A percentile compares a stretch with the other conserved stretches of the same genome.
phyloP scores from a whole-genome alignment of 2,329 filamentous ascomycete species.

The Calonectria ilicicola region DNA sequence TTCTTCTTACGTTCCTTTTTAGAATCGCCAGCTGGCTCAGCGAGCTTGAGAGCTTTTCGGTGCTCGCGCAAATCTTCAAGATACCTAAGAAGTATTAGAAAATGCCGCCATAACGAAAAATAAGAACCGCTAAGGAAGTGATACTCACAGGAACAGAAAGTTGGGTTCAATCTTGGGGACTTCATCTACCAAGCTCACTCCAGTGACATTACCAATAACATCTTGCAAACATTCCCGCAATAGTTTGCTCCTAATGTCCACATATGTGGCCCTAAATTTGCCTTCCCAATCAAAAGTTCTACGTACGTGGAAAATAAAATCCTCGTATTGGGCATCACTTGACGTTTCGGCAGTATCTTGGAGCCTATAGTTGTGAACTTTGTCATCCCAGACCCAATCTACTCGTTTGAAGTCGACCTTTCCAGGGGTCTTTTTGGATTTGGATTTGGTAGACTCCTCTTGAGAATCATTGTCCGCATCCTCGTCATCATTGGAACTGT shows the following conservation, averaged over 20 bases:
- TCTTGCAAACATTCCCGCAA: slow-evolving; percentile 73
- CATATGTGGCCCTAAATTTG: slow-evolving; percentile 77
- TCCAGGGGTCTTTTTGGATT: slow-evolving; percentile 31
- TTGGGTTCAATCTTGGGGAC: slow-evolving; percentile 80
- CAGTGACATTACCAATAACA: slow-evolving; percentile 50
- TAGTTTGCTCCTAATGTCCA: slow-evolving; percentile 88
- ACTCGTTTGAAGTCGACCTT: slow-evolving; percentile 61
- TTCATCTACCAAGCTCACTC: slow-evolving; percentile 84
- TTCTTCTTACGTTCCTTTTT: slow-evolving; percentile 72
- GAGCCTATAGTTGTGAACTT: slow-evolving; percentile 64
- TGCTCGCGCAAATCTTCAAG: slow-evolving; percentile 79
- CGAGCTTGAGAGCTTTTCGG: slow-evolving; percentile 73
- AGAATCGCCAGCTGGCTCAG: slow-evolving; percentile 58
- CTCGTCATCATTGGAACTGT: not conserved
- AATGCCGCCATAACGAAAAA: not conserved
- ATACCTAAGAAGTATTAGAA: slow-evolving; percentile 63
- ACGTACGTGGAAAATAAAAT: slow-evolving; percentile 86
- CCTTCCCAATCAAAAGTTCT: slow-evolving; percentile 88
- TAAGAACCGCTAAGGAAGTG: not conserved
- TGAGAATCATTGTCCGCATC: slow-evolving; percentile 5
- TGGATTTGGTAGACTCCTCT: slow-evolving; percentile 26
- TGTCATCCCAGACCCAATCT: slow-evolving; percentile 66
- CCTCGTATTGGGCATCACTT: slow-evolving; percentile 72
- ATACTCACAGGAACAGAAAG: slow-evolving; percentile 71
- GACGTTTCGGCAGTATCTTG: slow-evolving; percentile 64